Evolutionary conservation across 345 rosid genomes (phyloP).

Genomic region (Hypericum androsaemum): DNA sequence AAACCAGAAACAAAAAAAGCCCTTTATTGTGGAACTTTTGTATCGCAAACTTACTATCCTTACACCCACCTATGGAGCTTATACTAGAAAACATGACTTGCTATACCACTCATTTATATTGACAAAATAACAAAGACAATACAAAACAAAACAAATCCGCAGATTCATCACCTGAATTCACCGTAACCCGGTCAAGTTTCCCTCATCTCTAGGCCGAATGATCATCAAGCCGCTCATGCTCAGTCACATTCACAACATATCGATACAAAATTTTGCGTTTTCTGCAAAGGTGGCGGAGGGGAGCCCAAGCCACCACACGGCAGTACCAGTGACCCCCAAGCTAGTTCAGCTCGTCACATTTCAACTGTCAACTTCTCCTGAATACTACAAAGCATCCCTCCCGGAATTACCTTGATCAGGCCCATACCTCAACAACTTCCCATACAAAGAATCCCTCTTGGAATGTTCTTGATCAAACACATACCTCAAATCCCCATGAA

Average conservation of each 20-base stretch:
- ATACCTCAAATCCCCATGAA: conserved; percentile 21
- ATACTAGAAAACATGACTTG: conserved; percentile 27
- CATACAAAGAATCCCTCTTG: conserved; percentile 25
- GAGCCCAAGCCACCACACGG: too few relatives aligned
- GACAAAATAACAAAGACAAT: conserved; percentile 29
- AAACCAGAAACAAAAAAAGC: conserved; percentile 12
- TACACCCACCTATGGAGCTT: conserved; percentile 19
- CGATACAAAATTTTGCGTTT: not conserved
- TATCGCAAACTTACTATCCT: conserved; percentile 14
- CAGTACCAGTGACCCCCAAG: not conserved
- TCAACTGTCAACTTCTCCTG: conserved; percentile 12
- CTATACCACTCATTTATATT: conserved; percentile 18
- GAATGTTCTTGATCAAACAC: conserved; percentile 22
- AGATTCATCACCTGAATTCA: conserved; percentile 43
- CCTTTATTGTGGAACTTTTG: conserved; percentile 24
- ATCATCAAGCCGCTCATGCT: conserved; percentile 12
- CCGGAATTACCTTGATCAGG: conserved; percentile 22
- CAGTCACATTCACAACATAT: conserved; percentile 18
- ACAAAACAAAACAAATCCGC: conserved; percentile 25
- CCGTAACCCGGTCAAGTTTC: conserved; percentile 23
- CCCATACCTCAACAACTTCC: conserved; percentile 20
- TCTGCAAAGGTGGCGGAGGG: too few relatives aligned
- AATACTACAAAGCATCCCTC: conserved; percentile 24
- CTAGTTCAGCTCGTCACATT: conserved; percentile 23
- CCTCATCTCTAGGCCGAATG: conserved; percentile 13